phyloP scores from a whole-genome alignment of 768 basidiomycete species.

The Kockovaella imperatae region DNA sequence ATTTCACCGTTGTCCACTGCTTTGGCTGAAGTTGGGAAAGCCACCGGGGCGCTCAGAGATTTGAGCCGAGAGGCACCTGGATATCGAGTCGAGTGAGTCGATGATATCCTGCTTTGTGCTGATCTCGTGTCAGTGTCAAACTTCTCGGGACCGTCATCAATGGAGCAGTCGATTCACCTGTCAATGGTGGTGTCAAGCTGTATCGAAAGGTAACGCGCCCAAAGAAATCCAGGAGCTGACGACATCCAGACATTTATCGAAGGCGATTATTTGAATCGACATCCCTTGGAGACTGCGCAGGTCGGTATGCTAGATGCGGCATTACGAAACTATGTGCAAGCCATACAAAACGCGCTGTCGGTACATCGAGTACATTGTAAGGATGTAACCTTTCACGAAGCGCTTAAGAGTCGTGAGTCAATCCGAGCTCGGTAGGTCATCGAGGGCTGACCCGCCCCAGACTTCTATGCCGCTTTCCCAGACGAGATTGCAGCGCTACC shows the following conservation, averaged over 20 bases:
- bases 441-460: constrained; percentile 9
- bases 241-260: background rate
- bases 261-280: constrained; percentile 52
- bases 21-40: constrained; percentile 67
- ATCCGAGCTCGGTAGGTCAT: background rate
- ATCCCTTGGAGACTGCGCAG: constrained; percentile 63
- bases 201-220: constrained; percentile 53
- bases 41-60: constrained; percentile 50
- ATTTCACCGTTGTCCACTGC: constrained; percentile 81
- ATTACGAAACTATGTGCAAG: constrained; percentile 59
- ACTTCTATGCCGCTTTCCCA: constrained; percentile 27
- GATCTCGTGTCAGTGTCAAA: constrained; percentile 52
- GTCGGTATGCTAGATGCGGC: constrained; percentile 64
- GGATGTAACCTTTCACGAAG: constrained; percentile 87
- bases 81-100: constrained; percentile 19
- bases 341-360: constrained; percentile 73
- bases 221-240: background rate
- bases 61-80: constrained; percentile 11
- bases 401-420: constrained; percentile 54
- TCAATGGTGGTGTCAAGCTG: constrained; percentile 65
- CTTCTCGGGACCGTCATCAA: constrained; percentile 78
- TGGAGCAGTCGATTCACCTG: constrained; percentile 71
- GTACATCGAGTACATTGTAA: constrained; percentile 79
- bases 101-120: background rate
- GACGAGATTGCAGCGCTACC: constrained; percentile 25